Evolutionary conservation across 2,329 filamentous ascomycete species (phyloP).

Genomic region (Fusarium luffae): DNA sequence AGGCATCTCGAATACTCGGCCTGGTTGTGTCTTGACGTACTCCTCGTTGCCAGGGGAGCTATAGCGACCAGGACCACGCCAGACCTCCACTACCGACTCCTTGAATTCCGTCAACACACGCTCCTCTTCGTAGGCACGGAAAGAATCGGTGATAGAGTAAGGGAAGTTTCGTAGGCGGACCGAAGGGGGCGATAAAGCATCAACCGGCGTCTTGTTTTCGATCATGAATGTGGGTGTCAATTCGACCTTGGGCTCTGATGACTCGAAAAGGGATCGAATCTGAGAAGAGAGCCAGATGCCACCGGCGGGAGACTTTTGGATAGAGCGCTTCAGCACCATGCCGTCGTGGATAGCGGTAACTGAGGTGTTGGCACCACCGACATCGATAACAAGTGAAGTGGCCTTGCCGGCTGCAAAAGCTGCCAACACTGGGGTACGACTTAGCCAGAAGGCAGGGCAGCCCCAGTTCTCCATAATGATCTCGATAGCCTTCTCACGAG

Average conservation of each 20-base stretch:
- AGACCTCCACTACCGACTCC: constrained; percentile 94
- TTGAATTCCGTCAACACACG: constrained; percentile 96
- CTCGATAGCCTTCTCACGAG: constrained; percentile 93
- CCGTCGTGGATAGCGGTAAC: constrained; percentile 94
- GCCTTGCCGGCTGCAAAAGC: constrained; percentile 94
- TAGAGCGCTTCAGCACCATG: constrained; percentile 89
- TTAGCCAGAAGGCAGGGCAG: constrained; percentile 92
- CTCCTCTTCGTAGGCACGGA: constrained; percentile 88
- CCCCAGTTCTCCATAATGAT: constrained; percentile 98
- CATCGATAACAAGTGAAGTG: constrained; percentile 90
- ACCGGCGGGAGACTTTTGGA: constrained; percentile 85
- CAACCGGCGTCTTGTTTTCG: constrained; percentile 86
- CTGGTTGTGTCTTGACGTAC: constrained; percentile 75
- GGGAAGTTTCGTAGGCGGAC: constrained; percentile 78
- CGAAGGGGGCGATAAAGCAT: constrained; percentile 83
- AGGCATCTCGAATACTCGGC: constrained; percentile 94
- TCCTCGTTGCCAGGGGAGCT: constrained; percentile 78
- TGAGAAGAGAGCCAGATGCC: constrained; percentile 93
- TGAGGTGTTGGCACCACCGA: constrained; percentile 88
- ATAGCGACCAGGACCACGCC: constrained; percentile 82
- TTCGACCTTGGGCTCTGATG: constrained; percentile 74
- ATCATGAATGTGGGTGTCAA: constrained; percentile 89
- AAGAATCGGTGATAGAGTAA: constrained; percentile 72
- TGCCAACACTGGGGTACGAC: constrained; percentile 87
- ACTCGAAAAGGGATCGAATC: constrained; percentile 81